phyloP scores from a whole-genome alignment of 2,329 filamentous ascomycete species.

The Leptographium galeiforme region DNA sequence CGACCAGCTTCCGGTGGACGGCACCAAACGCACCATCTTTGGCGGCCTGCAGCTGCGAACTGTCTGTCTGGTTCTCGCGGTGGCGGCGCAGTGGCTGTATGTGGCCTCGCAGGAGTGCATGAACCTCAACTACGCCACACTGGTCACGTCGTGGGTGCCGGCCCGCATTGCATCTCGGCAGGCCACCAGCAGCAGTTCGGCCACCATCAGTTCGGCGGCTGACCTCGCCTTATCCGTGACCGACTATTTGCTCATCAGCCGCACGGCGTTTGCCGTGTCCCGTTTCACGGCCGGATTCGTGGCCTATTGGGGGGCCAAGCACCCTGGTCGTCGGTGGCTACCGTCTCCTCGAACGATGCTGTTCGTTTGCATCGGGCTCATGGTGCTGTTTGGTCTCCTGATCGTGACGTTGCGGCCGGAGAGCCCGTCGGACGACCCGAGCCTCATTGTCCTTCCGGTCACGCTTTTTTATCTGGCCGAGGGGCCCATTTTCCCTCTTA shows the following conservation, averaged over 20 bases:
- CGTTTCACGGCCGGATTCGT: conserved; percentile 55
- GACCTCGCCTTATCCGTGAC: conserved; percentile 39
- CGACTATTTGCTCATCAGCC: conserved; percentile 59
- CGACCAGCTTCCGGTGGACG: conserved; percentile 33
- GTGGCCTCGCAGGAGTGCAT: conserved; percentile 59
- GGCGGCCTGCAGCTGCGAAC: conserved; percentile 41
- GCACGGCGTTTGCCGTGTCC: conserved; percentile 59
- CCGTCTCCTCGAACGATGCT: conserved; percentile 60
- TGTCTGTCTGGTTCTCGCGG: conserved; percentile 52
- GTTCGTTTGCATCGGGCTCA: conserved; percentile 43
- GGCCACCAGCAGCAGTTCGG: conserved; percentile 24
- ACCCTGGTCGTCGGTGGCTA: conserved; percentile 27
- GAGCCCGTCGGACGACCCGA: conserved; percentile 20
- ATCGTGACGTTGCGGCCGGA: conserved; percentile 29
- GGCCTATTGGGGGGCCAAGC: conserved; percentile 40
- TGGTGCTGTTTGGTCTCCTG: conserved; percentile 42
- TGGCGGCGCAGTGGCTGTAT: conserved; percentile 67
- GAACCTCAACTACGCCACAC: conserved; percentile 44
- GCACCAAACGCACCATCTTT: conserved; percentile 29
- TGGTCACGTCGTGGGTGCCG: conserved; percentile 28
- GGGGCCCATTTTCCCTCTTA: conserved; percentile 69
- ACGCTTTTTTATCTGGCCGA: conserved; percentile 68
- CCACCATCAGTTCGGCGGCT: conserved; percentile 15
- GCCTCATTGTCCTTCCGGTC: conserved; percentile 44
- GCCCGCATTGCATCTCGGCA: conserved; percentile 1